Evolutionary conservation across 2,329 filamentous ascomycete genomes (phyloP), one percentile per base, ranked within the genome.

Genomic region (Chaetomium olivaceum): DNA sequence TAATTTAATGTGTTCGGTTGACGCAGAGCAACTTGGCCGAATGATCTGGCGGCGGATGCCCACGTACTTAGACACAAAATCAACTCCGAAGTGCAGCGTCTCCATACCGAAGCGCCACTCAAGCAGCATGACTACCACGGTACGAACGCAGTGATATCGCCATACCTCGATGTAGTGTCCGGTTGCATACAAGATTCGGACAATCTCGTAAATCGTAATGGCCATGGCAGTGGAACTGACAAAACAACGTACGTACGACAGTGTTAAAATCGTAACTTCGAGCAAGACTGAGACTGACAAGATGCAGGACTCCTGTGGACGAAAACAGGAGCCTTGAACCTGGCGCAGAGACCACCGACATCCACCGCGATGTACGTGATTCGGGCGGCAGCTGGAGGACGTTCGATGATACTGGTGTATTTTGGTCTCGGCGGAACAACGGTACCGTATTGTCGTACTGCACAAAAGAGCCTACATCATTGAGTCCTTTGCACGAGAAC

Each of bases 131-230:
- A 31, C 36, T 50, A 65, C n/a, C 36, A 54, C 19, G 59, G 66
- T 5, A 29, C 50, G 0, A 55, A 48, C 14, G 23, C 58, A 4
- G 59, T 61, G 12, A 59, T 72, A 1, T 63, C 46, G 1, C 33
- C 55, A 1, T 72, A 69, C 23, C 51, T 72, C n/a, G 55, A 69
- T 9, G 61, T 62, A 8, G 61, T 71, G 14, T 46, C 62, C 21
- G 61, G 50, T 23, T 70, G 66, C 16, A 2, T 65, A n/a, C 61
- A 50, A 19, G 48, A 8, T 27, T 29, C 6, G 3, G 36, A 3
- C 7, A 21, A 19, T 11, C 14, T 12, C 31, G 19, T 16, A 19
- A 43, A n/a, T n/a, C 39, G 48, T 8, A 21, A 9, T 1, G 9
- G n/a, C 4, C n/a, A 39, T n/a, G 29, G 43, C 6, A 21, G 21